Base-by-base conservation (phyloP, 768 basidiomycete genomes). In the Hericium coralloides region DNA sequence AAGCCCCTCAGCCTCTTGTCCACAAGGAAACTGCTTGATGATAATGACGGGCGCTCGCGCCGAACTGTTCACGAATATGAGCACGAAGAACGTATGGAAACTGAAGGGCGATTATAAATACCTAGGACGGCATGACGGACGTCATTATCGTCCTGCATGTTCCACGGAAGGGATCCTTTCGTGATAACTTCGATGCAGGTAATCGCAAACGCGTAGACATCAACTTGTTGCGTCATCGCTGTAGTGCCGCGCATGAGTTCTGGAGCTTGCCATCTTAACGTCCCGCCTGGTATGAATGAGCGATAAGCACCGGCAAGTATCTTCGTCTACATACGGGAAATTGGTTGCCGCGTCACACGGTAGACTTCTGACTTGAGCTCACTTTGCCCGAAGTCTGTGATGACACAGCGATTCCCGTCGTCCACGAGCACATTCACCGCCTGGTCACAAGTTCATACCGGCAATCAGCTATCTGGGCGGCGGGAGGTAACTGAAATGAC, bases 321-420 rank as follows among this genome's bases (percentile, higher is more conserved):
- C 6, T 12, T 18, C 14, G 12, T 20, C 8, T n/a, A 66, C 68
- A 8, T 58, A 70, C 70, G 70, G n/a, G 69, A 66, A 6, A 64
- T 39, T 4, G 65, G 62, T 20, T 71, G 71, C 10, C 81, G 82
- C 54, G 80, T 85, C 2, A 87, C 72, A 26, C 79, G 75, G 61
- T 75, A 83, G 2, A 80, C 82, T 66, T 92, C 87, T 15, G 76
- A 79, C 70, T 84, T 88, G 74, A 92, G 83, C 68, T 88, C 84
- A 61, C 81, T 85, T 67, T 92, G 86, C 0, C 88, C 89, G 66
- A 94, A 93, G 66, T 92, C 89, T 26, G 87, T 82, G 43, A 93
- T 82, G 41, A 91, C 76, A 57, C 89, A 92, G 49, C 73, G 78
- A 2, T 79, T 74, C 1, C 75, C 69, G 58, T 89, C 82, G 61